These are phyloP conservation scores for Pestalotiopsis sp. DNA, from an alignment of 2,329 filamentous ascomycete genomes.

Conservation along the genomic window DNA sequence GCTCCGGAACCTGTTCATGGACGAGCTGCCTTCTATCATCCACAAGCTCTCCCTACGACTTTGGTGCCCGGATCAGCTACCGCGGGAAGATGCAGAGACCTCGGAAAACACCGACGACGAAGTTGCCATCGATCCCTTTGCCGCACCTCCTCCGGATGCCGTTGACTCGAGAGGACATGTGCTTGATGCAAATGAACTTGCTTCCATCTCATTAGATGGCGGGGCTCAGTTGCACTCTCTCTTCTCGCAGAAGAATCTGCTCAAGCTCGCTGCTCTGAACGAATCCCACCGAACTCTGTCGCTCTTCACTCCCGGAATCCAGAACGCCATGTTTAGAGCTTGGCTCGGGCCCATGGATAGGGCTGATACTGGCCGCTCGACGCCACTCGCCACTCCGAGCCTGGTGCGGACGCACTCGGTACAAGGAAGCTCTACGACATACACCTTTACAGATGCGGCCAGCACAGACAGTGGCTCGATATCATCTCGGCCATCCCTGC, in stretches of 20 bases:
- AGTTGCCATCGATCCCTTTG: constrained; percentile 75
- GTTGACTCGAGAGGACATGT: constrained; percentile 80
- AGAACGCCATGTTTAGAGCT: constrained; percentile 87
- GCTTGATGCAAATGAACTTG: constrained; percentile 74
- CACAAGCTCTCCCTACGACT: constrained; percentile 86
- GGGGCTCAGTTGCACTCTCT: constrained; percentile 82
- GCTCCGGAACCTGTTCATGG: constrained; percentile 92
- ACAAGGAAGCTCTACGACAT: constrained; percentile 60
- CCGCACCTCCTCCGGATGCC: constrained; percentile 78
- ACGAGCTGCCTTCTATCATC: constrained; percentile 94
- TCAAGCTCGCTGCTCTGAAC: constrained; percentile 79
- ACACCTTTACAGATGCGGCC: constrained; percentile 74
- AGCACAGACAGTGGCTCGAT: constrained; percentile 65
- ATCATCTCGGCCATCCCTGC: constrained; percentile 69
- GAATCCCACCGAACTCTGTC: constrained; percentile 91
- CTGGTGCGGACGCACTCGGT: constrained; percentile 68
- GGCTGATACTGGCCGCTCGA: constrained; percentile 57
- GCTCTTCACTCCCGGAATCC: constrained; percentile 87
- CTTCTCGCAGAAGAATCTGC: constrained; percentile 93
- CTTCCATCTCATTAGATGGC: constrained; percentile 77
- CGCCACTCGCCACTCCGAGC: constrained; percentile 51
- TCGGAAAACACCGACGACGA: constrained; percentile 55
- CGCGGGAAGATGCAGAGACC: constrained; percentile 63
- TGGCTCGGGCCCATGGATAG: constrained; percentile 82
- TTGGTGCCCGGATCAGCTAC: constrained; percentile 85